phyloP scores from a whole-genome alignment of 129 eudicot species.

The Rutidosis leptorrhynchoides region DNA sequence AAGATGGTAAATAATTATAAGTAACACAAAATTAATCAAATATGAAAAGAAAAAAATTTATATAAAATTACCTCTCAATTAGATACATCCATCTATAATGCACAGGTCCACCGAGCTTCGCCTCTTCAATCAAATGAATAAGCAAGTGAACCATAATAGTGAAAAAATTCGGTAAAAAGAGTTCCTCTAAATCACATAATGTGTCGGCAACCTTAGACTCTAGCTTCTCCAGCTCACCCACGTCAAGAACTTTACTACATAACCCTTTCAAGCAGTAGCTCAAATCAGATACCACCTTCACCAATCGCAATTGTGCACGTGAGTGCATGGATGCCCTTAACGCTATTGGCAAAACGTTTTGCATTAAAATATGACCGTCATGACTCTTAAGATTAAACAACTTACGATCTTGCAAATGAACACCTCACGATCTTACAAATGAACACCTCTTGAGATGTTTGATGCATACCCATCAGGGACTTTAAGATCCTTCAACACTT shows the following conservation, averaged over 20 bases:
- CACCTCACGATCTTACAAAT: not conserved
- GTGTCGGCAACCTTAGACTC: not conserved
- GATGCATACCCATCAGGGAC: not conserved
- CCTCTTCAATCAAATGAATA: not conserved
- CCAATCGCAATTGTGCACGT: not conserved
- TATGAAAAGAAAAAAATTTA: too few relatives aligned
- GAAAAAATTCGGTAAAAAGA: not conserved
- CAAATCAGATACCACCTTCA: not conserved
- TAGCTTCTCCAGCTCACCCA: not conserved
- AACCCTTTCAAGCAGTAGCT: not conserved
- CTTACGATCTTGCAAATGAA: too few relatives aligned
- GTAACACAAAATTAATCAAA: too few relatives aligned
- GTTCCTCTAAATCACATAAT: not conserved
- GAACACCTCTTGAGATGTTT: not conserved
- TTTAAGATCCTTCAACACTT: not conserved
- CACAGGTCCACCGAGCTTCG: not conserved
- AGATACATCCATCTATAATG: slow-evolving; percentile 6
- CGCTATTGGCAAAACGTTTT: too few relatives aligned
- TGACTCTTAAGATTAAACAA: slow-evolving; percentile 1
- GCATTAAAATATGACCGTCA: too few relatives aligned
- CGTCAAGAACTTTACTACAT: not conserved
- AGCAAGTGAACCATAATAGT: not conserved
- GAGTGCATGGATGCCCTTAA: too few relatives aligned
- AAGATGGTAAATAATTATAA: too few relatives aligned
- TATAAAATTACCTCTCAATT: too few relatives aligned